phyloP scores from a whole-genome alignment of 2,329 filamentous ascomycete genomes.

The Colletotrichum tanaceti region DNA sequence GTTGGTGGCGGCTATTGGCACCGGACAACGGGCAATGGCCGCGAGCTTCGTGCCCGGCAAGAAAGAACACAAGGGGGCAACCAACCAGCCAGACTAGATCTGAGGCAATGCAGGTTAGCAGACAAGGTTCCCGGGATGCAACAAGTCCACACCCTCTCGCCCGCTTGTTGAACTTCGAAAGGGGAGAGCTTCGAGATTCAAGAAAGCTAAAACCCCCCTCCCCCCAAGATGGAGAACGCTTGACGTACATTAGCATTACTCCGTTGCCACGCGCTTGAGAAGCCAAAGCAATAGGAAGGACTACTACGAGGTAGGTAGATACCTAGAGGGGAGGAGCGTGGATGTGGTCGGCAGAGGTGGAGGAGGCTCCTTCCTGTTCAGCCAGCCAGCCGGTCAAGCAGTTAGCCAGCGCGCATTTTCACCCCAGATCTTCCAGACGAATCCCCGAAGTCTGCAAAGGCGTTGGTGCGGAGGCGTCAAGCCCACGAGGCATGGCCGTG shows the following conservation, averaged over 20 bases:
- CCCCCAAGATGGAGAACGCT: slow-evolving; percentile 14
- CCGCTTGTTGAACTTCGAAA: background rate
- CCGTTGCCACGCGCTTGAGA: slow-evolving; percentile 28
- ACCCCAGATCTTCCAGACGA: slow-evolving; percentile 16
- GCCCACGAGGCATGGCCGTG: slow-evolving; percentile 25
- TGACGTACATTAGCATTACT: slow-evolving; percentile 14
- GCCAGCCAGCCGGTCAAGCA: background rate
- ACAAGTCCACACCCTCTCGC: background rate
- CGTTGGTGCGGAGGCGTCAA: slow-evolving; percentile 24
- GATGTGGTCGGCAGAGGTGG: background rate
- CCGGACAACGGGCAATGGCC: background rate
- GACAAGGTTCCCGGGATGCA: slow-evolving; percentile 29
- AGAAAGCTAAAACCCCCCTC: slow-evolving; percentile 20
- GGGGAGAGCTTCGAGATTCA: slow-evolving; percentile 15
- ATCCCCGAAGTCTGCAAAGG: slow-evolving; percentile 24
- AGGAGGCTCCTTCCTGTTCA: too few species aligned
- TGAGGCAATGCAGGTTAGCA: slow-evolving; percentile 6
- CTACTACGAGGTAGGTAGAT: too few species aligned
- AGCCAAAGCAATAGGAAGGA: background rate
- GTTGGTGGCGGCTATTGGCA: background rate
- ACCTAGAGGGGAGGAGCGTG: background rate
- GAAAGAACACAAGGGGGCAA: background rate
- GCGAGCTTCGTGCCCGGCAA: background rate
- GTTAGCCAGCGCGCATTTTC: slow-evolving; percentile 3
- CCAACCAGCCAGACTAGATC: background rate